Conservation (phyloP, 2,329 filamentous ascomycete species). For the Pestalotiopsis sp. region DNA sequence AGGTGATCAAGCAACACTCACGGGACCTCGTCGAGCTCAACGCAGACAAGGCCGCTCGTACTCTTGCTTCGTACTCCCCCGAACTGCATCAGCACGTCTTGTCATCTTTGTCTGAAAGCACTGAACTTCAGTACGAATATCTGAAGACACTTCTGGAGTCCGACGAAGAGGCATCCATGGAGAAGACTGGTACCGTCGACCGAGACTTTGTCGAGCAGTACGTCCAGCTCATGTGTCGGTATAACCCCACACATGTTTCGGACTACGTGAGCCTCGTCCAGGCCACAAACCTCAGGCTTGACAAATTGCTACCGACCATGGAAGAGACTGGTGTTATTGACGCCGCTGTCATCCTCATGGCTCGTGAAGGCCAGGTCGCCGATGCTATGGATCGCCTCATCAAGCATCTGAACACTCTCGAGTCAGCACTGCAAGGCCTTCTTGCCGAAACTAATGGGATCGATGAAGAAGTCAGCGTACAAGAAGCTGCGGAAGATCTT, state of each 20-base stretch:
- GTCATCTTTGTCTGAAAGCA: constrained; percentile 60
- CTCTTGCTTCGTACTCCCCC: constrained; percentile 63
- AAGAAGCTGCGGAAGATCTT: constrained; percentile 72
- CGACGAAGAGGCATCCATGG: constrained; percentile 33
- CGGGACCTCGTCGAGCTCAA: constrained; percentile 69
- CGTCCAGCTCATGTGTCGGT: constrained; percentile 88
- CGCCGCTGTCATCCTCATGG: constrained; percentile 88
- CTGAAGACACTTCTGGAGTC: constrained; percentile 76
- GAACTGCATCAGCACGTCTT: constrained; percentile 71
- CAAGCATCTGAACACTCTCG: constrained; percentile 78
- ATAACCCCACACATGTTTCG: constrained; percentile 79
- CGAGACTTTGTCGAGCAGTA: constrained; percentile 78
- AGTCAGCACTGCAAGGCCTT: constrained; percentile 76
- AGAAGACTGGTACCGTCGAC: constrained; percentile 40
- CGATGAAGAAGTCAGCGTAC: constrained; percentile 54
- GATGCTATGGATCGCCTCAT: constrained; percentile 84
- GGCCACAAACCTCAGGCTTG: constrained; percentile 76
- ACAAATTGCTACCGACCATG: constrained; percentile 81
- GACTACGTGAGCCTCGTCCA: constrained; percentile 81
- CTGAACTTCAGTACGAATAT: constrained; percentile 74
- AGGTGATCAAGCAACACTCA: constrained; percentile 67
- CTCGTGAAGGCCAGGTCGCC: constrained; percentile 80
- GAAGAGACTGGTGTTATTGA: constrained; percentile 90
- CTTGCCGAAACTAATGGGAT: constrained; percentile 63
- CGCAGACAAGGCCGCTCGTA: constrained; percentile 65